Conservation (phyloP, 2,329 filamentous ascomycete species). For the Neobulgaria alba region DNA sequence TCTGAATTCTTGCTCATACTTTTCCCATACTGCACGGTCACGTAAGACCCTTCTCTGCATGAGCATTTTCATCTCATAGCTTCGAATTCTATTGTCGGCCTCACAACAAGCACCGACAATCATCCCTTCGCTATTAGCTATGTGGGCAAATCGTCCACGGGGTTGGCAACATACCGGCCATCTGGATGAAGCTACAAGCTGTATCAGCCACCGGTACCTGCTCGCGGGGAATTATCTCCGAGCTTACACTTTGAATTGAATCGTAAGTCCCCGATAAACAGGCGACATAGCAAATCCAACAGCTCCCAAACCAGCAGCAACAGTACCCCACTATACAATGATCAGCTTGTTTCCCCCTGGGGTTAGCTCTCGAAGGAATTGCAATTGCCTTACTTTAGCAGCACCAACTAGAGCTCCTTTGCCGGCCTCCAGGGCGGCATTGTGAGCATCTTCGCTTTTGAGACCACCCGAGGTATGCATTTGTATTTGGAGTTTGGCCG, state of each 20-base stretch:
- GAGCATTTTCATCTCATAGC: slow-evolving; percentile 58
- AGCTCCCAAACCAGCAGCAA: slow-evolving; percentile 51
- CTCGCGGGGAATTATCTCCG: no score
- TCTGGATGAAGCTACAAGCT: slow-evolving; percentile 60
- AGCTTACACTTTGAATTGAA: slow-evolving; percentile 72
- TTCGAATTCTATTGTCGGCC: slow-evolving; percentile 59
- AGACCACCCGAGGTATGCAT: slow-evolving; percentile 49
- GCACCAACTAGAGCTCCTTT: slow-evolving; percentile 60
- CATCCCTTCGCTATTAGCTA: slow-evolving; percentile 39
- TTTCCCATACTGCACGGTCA: slow-evolving; percentile 61
- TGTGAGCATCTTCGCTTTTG: slow-evolving; percentile 56
- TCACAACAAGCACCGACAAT: slow-evolving; percentile 70
- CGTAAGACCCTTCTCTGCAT: slow-evolving; percentile 53
- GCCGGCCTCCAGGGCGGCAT: slow-evolving; percentile 63
- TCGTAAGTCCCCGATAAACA: slow-evolving; percentile 61
- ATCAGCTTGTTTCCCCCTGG: slow-evolving; percentile 8
- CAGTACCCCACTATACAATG: slow-evolving; percentile 53
- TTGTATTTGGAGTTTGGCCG: no score
- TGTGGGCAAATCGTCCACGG: no score
- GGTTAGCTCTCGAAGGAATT: background rate
- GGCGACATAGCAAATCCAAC: slow-evolving; percentile 58
- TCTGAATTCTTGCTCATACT: slow-evolving; percentile 50
- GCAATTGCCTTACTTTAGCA: slow-evolving; percentile 42
- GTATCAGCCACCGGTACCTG: background rate
- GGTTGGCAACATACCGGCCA: slow-evolving; percentile 55